Percentiles rank a stretch among this genome's conserved stretches.
Conservation (phyloP, 164 flowering plant genomes). For the Kingdonia uniflora region DNA sequence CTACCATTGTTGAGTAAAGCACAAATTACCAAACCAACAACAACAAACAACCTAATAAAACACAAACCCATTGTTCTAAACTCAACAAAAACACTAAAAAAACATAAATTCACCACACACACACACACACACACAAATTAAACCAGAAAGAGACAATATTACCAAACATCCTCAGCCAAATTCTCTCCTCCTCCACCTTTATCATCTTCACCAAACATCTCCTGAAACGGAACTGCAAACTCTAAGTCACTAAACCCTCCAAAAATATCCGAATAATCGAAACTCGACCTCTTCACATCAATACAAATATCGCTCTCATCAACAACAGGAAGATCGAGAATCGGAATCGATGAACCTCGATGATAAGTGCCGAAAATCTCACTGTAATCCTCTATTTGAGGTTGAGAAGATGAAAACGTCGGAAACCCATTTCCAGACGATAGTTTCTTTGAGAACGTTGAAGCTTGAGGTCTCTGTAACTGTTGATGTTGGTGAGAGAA, state of each 20-base stretch:
- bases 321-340: constrained; percentile 48
- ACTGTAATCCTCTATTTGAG: constrained; percentile 65
- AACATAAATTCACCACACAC: background rate
- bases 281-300: constrained; percentile 32
- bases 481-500: constrained; percentile 16
- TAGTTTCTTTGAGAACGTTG: no score
- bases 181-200: constrained; percentile 14
- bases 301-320: constrained; percentile 16
- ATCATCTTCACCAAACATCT: constrained; percentile 16
- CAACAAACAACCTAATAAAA: no score
- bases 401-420: constrained; percentile 35
- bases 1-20: no score
- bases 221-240: constrained; percentile 34
- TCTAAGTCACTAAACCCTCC: constrained; percentile 34
- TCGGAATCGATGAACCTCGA: constrained; percentile 49
- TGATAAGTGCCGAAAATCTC: constrained; percentile 76
- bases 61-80: background rate
- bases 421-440: constrained; percentile 21
- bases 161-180: constrained; percentile 19
- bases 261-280: constrained; percentile 51
- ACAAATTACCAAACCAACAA: no score
- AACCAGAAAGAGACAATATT: background rate
- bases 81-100: no score
- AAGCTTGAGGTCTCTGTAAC: no score
- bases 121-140: background rate